phyloP scores from a whole-genome alignment of 2,329 filamentous ascomycete species.

The Apiospora marii region DNA sequence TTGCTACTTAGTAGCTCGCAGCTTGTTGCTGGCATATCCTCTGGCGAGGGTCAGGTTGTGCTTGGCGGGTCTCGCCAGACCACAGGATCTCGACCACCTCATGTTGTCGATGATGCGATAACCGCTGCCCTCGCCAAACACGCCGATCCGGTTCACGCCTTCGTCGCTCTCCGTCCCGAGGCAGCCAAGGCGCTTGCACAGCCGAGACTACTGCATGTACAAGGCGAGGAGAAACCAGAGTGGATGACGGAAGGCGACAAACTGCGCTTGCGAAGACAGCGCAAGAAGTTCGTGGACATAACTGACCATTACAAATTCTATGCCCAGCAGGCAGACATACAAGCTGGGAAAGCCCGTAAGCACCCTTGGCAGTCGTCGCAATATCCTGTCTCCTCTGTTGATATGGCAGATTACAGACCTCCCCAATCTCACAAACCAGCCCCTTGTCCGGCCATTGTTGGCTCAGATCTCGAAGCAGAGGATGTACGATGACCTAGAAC shows the following conservation, averaged over 20 bases:
- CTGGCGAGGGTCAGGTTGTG: neutral
- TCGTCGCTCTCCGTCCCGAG: slow-evolving; percentile 32
- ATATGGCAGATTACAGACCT: slow-evolving; percentile 38
- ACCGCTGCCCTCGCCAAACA: slow-evolving; percentile 30
- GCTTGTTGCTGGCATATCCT: neutral
- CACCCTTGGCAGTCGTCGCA: neutral
- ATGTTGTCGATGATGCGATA: slow-evolving; percentile 7
- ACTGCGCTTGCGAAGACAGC: slow-evolving; percentile 70
- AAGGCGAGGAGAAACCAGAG: slow-evolving; percentile 63
- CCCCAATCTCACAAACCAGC: slow-evolving; percentile 54
- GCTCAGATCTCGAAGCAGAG: slow-evolving; percentile 66
- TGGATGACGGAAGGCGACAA: slow-evolving; percentile 76
- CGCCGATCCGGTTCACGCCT: slow-evolving; percentile 35
- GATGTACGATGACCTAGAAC: slow-evolving; percentile 70
- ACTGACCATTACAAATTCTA: slow-evolving; percentile 66
- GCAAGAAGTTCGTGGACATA: slow-evolving; percentile 77
- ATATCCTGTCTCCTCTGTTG: neutral
- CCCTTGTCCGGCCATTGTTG: slow-evolving; percentile 63
- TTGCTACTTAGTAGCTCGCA: slow-evolving; percentile 3
- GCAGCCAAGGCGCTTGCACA: slow-evolving; percentile 40
- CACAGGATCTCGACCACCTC: neutral
- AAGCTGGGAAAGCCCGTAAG: slow-evolving; percentile 43
- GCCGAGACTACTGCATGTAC: slow-evolving; percentile 67
- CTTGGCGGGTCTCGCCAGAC: neutral
- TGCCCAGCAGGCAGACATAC: slow-evolving; percentile 30